A percentile compares a stretch with the other conserved stretches of the same genome.
Evolutionary conservation across 257 asterid genomes (phyloP).

Genomic region (Nicotiana tabacum): DNA sequence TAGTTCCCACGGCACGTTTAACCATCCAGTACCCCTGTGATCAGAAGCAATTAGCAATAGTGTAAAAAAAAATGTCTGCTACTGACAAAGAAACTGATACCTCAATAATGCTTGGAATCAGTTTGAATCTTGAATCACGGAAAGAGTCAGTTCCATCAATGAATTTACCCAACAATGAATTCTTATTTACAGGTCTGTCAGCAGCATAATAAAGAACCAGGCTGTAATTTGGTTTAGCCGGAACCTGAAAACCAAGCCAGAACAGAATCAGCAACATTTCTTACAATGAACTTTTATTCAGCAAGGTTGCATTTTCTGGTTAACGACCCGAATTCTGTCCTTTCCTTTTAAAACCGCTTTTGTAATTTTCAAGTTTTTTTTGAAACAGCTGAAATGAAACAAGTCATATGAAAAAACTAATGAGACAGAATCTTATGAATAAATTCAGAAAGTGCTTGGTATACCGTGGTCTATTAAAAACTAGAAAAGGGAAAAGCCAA

Average conservation of each 20-base stretch:
- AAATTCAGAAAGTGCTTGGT: not conserved
- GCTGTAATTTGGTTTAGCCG: constrained; percentile 95
- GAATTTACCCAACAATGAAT: constrained; percentile 77
- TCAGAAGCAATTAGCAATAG: not conserved
- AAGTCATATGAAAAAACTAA: not conserved
- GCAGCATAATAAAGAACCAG: constrained; percentile 91
- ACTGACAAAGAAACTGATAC: constrained; percentile 27
- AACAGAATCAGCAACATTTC: not conserved
- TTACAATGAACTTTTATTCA: not conserved
- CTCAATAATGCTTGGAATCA: constrained; percentile 95
- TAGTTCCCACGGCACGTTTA: constrained; percentile 97
- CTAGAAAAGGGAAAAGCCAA: not conserved
- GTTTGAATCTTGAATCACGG: constrained; percentile 96
- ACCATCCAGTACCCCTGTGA: constrained; percentile 99
- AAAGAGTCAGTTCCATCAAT: constrained; percentile 77
- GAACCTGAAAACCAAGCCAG: constrained; percentile 63
- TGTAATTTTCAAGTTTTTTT: not conserved
- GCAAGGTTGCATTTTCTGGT: not conserved
- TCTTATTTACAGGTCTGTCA: constrained; percentile 71
- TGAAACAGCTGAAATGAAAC: not conserved
- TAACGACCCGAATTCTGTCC: not conserved
- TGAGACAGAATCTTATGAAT: not conserved
- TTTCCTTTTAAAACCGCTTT: not conserved
- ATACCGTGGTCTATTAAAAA: not conserved
- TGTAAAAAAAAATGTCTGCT: not conserved